These are phyloP conservation scores for Annulohypoxylon truncatum DNA, from an alignment of 2,329 filamentous ascomycete species.

Conservation along the genomic window DNA sequence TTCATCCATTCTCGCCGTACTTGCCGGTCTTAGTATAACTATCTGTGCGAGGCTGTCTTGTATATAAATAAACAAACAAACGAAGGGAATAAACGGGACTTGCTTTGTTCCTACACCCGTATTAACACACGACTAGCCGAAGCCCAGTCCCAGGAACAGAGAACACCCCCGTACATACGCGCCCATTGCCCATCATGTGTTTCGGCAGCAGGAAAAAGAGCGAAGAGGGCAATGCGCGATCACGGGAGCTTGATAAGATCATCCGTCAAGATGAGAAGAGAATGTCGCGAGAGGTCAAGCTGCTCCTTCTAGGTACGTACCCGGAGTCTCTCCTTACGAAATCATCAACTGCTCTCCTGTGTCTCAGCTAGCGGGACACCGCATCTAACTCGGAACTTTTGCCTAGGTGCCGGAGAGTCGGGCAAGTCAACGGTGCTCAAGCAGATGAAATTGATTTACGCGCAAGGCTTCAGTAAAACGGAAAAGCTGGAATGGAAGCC, in stretches of 20 bases:
- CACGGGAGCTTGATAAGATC: conserved; percentile 84
- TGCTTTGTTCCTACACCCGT: conserved; percentile 7
- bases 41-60: conserved; percentile 6
- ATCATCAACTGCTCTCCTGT: conserved; percentile 22
- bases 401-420: conserved; percentile 89
- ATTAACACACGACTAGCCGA: conserved; percentile 21
- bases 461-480: conserved; percentile 87
- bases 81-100: conserved; percentile 6
- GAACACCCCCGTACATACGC: neutral
- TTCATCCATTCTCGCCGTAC: neutral
- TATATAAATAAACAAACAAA: conserved; percentile 21
- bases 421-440: conserved; percentile 98
- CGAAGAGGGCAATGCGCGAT: conserved; percentile 64
- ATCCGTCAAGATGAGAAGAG: conserved; percentile 90
- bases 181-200: conserved; percentile 63
- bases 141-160: conserved; percentile 7
- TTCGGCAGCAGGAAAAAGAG: conserved; percentile 68
- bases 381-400: conserved; percentile 42
- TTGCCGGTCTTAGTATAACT: conserved; percentile 14
- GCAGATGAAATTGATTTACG: conserved; percentile 98
- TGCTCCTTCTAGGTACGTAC: conserved; percentile 85
- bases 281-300: conserved; percentile 89
- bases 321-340: conserved; percentile 16
- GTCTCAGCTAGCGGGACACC: conserved; percentile 38
- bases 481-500: conserved; percentile 95